A percentile compares a stretch with the other conserved stretches of the same genome.
These are phyloP conservation scores for Cercospora nicotianae DNA, from an alignment of 2,329 filamentous ascomycete species.

Conservation along the genomic window DNA sequence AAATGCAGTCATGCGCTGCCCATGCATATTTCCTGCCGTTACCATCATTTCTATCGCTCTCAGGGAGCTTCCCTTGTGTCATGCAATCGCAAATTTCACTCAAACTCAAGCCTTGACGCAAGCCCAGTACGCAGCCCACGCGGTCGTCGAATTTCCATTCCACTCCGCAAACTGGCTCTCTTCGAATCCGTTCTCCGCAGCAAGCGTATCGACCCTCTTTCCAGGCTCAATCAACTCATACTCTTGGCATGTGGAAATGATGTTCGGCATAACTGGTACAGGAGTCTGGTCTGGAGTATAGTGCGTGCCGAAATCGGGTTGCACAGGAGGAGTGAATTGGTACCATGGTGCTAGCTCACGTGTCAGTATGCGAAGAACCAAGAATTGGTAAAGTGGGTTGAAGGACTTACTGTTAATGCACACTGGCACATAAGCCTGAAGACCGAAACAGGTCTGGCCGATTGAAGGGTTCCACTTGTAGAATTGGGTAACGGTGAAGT, in stretches of 20 bases:
- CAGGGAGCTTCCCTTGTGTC: background rate
- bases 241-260: conserved; percentile 34
- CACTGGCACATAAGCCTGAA: conserved; percentile 39
- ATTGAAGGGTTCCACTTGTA: conserved; percentile 40
- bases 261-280: conserved; percentile 37
- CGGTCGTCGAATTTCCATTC: conserved; percentile 27
- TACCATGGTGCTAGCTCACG: conserved; percentile 21
- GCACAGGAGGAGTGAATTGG: conserved; percentile 24
- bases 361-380: background rate
- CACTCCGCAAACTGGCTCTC: conserved; percentile 24
- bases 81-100: background rate
- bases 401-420: conserved; percentile 32
- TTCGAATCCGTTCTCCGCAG: conserved; percentile 27
- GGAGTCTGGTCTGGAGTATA: conserved; percentile 32
- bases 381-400: background rate
- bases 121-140: conserved; percentile 29
- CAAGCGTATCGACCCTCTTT: conserved; percentile 22
- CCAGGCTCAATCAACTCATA: conserved; percentile 33
- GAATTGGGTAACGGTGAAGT: conserved; percentile 40
- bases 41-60: background rate
- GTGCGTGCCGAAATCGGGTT: conserved; percentile 26
- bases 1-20: background rate
- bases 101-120: conserved; percentile 29
- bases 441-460: conserved; percentile 34
- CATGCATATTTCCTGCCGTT: background rate